Conservation (phyloP, 1,284 basidiomycete genomes). For the Sporisorium sorghi region DNA sequence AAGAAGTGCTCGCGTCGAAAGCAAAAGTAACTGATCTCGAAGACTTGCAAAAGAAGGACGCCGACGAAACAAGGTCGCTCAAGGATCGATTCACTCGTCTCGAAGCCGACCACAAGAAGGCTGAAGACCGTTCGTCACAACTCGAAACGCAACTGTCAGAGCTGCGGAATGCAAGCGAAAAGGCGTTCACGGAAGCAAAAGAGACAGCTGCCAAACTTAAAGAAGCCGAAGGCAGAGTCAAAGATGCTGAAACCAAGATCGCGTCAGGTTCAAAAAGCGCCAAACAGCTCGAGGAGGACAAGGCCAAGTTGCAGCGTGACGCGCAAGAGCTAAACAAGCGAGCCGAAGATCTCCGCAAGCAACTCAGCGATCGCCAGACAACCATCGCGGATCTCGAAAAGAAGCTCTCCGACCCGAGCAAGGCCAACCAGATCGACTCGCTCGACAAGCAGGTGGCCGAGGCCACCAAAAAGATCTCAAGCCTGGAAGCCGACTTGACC, state of each 20-base stretch:
- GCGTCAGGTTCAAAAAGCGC: conserved; percentile 3
- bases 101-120: conserved; percentile 26
- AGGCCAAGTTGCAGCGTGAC: conserved; percentile 19
- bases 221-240: conserved; percentile 19
- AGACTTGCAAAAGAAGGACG: conserved; percentile 10
- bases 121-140: conserved; percentile 23
- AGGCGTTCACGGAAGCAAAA: conserved; percentile 12
- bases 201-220: conserved; percentile 18
- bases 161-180: conserved; percentile 16
- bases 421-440: conserved; percentile 41
- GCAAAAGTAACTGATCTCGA: conserved; percentile 8
- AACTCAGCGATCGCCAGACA: conserved; percentile 11
- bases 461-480: conserved; percentile 21
- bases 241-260: conserved; percentile 26
- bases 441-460: conserved; percentile 28
- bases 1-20: conserved; percentile 16
- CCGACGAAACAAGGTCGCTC: conserved; percentile 11
- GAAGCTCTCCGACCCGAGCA: conserved; percentile 43
- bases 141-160: conserved; percentile 25
- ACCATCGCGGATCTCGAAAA: conserved; percentile 36
- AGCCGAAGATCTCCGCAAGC: conserved; percentile 26
- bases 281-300: conserved; percentile 37
- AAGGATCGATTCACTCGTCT: conserved; percentile 19
- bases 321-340: conserved; percentile 25
- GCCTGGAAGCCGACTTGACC: conserved; percentile 36